Base-by-base conservation (phyloP, 2,329 filamentous ascomycete genomes). In the Neopestalotiopsis clavispora region DNA sequence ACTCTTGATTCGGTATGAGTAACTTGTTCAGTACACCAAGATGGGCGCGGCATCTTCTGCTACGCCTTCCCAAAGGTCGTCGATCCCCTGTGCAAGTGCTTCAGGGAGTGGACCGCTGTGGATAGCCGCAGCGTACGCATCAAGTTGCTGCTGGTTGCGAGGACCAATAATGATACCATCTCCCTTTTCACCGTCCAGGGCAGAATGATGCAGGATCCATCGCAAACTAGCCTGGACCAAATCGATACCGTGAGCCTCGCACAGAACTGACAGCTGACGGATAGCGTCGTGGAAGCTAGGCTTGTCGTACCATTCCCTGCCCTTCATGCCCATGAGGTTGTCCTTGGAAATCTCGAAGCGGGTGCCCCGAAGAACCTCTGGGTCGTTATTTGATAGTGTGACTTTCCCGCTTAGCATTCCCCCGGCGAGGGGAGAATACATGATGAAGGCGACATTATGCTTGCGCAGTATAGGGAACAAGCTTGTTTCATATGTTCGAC, bases 401-500 rank as follows among this genome's bases (percentile, higher is more conserved):
- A 69, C 68, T 34, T 71, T 72, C 45, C 69, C 65, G 40, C 28
- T 86, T 73, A 91, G 87, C 40, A 91, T 79, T 1, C 89, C 90
- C 5, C 88, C 89, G 1, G 88, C 89, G 34, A 90, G 81, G 0
- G 89, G 80, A n/a, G 74, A 77, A 72, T 82, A 86, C 12, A 82
- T 83, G 65, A 84, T 82, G 74, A 85, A 82, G 6, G 75, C 57
- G n/a, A 85, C 83, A 13, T 76, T 75, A 32, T 84, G 77, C 67
- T 81, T 77, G 34, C 84, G 80, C 0, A 87, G 79, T 0, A 79
- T 77, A 1, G 84, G 84, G 28, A 86, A 79, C 4, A 86, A 74
- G 0, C 76, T 70, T 0, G 70, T 73, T 67, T 87, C 85, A 1
- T 74, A 68, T 20, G 74, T 74, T 4, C 85, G 79, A 1, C 76